Evolutionary conservation across 768 basidiomycete species (phyloP).

Genomic region (Leucocoprinus leucothites): DNA sequence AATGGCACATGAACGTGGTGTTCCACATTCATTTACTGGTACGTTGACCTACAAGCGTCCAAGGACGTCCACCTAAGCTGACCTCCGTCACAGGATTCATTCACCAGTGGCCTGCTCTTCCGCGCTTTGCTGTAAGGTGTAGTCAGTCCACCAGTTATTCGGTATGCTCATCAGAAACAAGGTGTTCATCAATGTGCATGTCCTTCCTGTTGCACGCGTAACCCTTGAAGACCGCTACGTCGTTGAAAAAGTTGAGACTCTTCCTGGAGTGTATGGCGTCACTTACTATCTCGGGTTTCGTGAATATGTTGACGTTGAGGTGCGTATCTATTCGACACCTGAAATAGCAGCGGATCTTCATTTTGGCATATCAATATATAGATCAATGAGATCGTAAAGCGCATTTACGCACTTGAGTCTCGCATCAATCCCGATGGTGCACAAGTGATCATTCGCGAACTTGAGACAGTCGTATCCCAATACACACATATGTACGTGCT

Average conservation of each 20-base stretch:
- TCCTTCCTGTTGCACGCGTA: constrained; percentile 50
- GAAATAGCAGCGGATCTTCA: neutral
- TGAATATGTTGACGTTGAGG: constrained; percentile 52
- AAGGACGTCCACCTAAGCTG: neutral
- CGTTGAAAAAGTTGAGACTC: constrained; percentile 52
- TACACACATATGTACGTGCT: too few species aligned
- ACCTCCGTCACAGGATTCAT: constrained; percentile 42
- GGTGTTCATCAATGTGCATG: constrained; percentile 61
- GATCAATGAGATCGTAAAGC: too few species aligned
- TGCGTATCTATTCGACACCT: constrained; percentile 13
- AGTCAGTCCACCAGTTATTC: neutral
- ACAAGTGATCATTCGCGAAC: constrained; percentile 42
- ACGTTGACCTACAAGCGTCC: constrained; percentile 8
- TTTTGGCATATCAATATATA: too few species aligned
- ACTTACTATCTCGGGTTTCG: constrained; percentile 61
- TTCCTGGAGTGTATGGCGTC: constrained; percentile 62
- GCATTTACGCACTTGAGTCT: too few species aligned
- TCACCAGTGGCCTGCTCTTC: constrained; percentile 67
- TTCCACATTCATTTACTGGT: constrained; percentile 64
- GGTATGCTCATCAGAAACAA: constrained; percentile 18
- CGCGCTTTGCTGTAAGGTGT: constrained; percentile 57
- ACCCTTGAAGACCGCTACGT: constrained; percentile 48
- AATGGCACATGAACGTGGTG: constrained; percentile 47
- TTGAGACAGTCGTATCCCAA: neutral
- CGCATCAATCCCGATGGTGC: neutral